Conservation (phyloP, 129 eudicot genomes). For the Arctium minus region DNA sequence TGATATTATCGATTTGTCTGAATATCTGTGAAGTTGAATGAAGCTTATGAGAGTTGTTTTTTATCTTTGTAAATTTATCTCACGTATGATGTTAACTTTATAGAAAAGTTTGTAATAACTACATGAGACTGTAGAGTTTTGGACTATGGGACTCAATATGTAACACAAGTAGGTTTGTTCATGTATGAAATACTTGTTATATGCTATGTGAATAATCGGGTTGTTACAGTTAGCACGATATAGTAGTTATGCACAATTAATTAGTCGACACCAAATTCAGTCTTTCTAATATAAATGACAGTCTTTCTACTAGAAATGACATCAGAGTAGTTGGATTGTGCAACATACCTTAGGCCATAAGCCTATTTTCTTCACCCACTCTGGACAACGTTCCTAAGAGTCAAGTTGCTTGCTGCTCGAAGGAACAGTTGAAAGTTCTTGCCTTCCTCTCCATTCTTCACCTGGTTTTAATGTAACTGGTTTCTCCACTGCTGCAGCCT, state of each 20-base stretch:
- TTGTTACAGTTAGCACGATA: not conserved
- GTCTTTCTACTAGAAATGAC: not conserved
- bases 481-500: constrained; percentile 44
- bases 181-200: no score
- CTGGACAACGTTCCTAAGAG: constrained; percentile 9
- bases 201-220: no score
- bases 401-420: constrained; percentile 27
- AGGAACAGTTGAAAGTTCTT: constrained; percentile 34
- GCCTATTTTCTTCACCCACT: constrained; percentile 4
- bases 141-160: no score
- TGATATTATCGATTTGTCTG: no score
- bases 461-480: constrained; percentile 41
- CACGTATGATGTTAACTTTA: no score
- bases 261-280: not conserved
- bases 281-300: not conserved
- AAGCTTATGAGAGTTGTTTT: no score
- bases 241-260: not conserved
- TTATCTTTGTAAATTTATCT: no score
- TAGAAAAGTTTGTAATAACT: no score
- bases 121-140: no score
- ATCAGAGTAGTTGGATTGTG: not conserved
- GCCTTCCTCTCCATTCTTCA: constrained; percentile 50
- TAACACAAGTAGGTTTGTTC: no score
- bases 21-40: no score
- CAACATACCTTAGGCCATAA: constrained; percentile 18